Conservation (phyloP, 169 alveolate species). For the Toxoplasma gondii region DNA sequence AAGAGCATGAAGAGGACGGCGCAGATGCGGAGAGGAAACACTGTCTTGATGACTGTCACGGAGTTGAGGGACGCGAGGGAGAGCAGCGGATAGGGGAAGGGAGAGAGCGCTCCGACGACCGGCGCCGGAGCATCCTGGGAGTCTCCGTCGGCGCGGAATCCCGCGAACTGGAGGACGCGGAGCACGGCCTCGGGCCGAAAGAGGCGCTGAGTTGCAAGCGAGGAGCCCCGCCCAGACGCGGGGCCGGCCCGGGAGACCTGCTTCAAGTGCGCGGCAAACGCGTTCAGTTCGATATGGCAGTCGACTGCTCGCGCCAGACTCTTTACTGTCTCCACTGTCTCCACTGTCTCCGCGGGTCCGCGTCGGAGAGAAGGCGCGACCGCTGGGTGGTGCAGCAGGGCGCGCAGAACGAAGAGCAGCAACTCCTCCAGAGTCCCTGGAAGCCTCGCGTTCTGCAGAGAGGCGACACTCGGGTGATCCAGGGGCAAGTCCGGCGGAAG, state of each 20-base stretch:
- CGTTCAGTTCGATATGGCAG: slow-evolving; percentile 22
- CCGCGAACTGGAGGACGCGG: slow-evolving; percentile 22
- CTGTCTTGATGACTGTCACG: neutral
- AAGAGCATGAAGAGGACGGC: slow-evolving; percentile 36
- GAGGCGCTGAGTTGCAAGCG: neutral
- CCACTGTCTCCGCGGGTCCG: neutral
- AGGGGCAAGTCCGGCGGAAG: slow-evolving; percentile 1
- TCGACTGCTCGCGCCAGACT: neutral
- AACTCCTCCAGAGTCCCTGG: neutral
- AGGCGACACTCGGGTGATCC: neutral
- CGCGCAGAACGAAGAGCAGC: slow-evolving; percentile 11
- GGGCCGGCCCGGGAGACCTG: neutral
- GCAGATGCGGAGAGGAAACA: slow-evolving; percentile 15
- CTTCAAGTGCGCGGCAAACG: slow-evolving; percentile 14
- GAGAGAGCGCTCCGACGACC: neutral
- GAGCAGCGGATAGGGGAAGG: slow-evolving; percentile 26
- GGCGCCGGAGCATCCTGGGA: neutral
- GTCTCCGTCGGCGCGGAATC: neutral
- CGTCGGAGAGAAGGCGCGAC: neutral
- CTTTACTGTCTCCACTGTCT: neutral
- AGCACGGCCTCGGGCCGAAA: slow-evolving; percentile 18
- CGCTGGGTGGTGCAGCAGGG: slow-evolving; percentile 32
- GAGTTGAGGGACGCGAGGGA: neutral
- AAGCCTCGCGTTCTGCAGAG: neutral
- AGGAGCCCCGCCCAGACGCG: neutral